phyloP scores from a whole-genome alignment of 345 rosid species.

The Brassica nigra region DNA sequence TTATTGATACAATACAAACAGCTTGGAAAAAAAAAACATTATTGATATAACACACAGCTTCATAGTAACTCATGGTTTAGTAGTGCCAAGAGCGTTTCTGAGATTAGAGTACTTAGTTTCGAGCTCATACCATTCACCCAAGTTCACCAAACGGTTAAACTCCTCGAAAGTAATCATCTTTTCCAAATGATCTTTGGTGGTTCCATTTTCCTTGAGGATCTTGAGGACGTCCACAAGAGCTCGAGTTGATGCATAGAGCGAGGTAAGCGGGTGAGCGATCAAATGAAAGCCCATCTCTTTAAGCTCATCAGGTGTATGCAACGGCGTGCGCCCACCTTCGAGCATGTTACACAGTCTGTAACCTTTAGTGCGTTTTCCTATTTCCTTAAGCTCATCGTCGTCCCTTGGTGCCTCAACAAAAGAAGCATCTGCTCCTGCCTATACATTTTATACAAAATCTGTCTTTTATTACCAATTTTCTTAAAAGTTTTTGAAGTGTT shows the following conservation, averaged over 20 bases:
- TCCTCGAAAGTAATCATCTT: slow-evolving; percentile 53
- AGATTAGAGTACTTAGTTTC: slow-evolving; percentile 46
- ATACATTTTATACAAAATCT: not conserved
- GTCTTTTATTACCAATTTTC: not conserved
- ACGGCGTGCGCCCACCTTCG: slow-evolving; percentile 56
- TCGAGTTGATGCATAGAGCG: slow-evolving; percentile 48
- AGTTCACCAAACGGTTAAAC: slow-evolving; percentile 48
- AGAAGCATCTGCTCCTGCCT: slow-evolving; percentile 56
- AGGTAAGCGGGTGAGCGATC: slow-evolving; percentile 35
- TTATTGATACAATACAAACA: slow-evolving; percentile 12
- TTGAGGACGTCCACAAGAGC: slow-evolving; percentile 52
- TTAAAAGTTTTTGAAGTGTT: not conserved
- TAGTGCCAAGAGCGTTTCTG: slow-evolving; percentile 38
- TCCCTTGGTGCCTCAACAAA: slow-evolving; percentile 59
- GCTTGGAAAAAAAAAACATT: slow-evolving; percentile 14
- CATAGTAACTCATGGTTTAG: slow-evolving; percentile 4
- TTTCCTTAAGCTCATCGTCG: slow-evolving; percentile 51
- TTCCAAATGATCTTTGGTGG: slow-evolving; percentile 43
- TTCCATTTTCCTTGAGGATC: slow-evolving; percentile 48
- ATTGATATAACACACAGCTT: slow-evolving; percentile 14
- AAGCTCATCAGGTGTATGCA: slow-evolving; percentile 55
- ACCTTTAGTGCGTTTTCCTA: slow-evolving; percentile 44
- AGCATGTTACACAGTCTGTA: slow-evolving; percentile 54
- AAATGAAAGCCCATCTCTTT: slow-evolving; percentile 55
- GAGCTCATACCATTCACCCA: slow-evolving; percentile 53